Evolutionary conservation across 2,329 filamentous ascomycete species (phyloP), one percentile per base, ranked within the genome.

Genomic region (Cladophialophora bantiana): DNA sequence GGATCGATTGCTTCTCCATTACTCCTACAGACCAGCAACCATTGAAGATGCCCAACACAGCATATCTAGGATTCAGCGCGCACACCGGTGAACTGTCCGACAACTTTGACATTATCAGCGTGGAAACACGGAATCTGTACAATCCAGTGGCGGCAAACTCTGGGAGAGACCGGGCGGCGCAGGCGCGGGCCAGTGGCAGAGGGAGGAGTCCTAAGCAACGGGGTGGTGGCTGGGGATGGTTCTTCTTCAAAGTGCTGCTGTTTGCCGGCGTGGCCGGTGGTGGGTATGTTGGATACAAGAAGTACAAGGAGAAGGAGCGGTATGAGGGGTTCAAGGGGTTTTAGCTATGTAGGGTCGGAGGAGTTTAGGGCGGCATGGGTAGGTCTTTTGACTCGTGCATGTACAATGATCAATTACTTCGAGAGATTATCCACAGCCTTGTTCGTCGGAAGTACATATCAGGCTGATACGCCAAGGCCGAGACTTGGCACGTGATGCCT

Each of bases 1-100:
- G 94, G 94, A 89, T 89, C 69, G 83, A 89, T 66, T 99, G 95
- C 85, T 99, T 99, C 82, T 89, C 92, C 75, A 78, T 88, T 48
- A 80, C 79, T 42, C 78, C 85, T 65, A 87, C 86, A 20, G 84
- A 84, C 68, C 81, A 88, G 68, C 87, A 87, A 38, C 90, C 91
- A 36, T 84, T 89, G 74, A 89, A 91, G 74, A 90, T 99, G 71
- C 95, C 95, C n/a, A 82, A 84, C 9, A 85, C 89, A 62, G 82
- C 86, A 34, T 90, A 89, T 77, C 80, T 90, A 5, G 88, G 88
- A 70, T 88, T 90, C 81, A 85, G 79, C 31, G 82, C 81, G 4
- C 94, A 98, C 83, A 98, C 95, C 15, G 95, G 95, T 76, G 94
- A 99, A 83, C 87, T 99, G 72, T 93, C 89, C 80, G 95, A 99